Conservation (phyloP, 768 basidiomycete genomes). For the Boletus barrowsii region DNA sequence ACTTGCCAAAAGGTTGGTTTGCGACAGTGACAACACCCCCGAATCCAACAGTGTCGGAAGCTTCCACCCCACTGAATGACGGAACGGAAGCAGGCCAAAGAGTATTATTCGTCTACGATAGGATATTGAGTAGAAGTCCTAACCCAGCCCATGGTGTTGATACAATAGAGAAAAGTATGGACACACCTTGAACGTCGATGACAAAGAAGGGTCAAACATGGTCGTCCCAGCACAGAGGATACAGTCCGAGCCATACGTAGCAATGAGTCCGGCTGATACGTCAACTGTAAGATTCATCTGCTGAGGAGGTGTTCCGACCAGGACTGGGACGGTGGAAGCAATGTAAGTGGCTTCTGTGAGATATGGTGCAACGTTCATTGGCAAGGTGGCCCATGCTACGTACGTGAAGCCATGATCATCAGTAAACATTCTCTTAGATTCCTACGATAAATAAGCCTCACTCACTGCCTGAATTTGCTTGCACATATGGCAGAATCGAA, state of each 20-base stretch:
- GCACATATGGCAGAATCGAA: constrained; percentile 5
- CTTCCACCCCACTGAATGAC: constrained; percentile 17
- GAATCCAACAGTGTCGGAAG: constrained; percentile 19
- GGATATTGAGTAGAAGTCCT: background rate
- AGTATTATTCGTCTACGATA: constrained; percentile 14
- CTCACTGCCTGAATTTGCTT: constrained; percentile 16
- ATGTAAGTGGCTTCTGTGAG: constrained; percentile 10
- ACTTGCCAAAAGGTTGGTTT: constrained; percentile 17
- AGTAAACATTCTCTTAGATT: background rate
- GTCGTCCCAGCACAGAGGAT: constrained; percentile 23
- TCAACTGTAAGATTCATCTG: constrained; percentile 25
- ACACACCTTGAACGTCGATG: constrained; percentile 26
- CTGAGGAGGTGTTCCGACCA: constrained; percentile 29
- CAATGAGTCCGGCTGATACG: constrained; percentile 10
- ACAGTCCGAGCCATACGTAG: constrained; percentile 21
- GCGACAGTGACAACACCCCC: constrained; percentile 15
- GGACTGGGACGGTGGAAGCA: constrained; percentile 17
- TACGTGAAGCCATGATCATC: background rate
- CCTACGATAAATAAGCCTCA: background rate
- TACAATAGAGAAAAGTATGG: background rate
- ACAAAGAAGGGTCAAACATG: constrained; percentile 21
- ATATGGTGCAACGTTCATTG: constrained; percentile 18
- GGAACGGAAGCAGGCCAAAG: constrained; percentile 14
- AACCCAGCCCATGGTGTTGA: background rate
- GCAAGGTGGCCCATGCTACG: constrained; percentile 26